Conservation (phyloP, 495 filamentous ascomycete genomes). For the Aspergillus nanangensis region DNA sequence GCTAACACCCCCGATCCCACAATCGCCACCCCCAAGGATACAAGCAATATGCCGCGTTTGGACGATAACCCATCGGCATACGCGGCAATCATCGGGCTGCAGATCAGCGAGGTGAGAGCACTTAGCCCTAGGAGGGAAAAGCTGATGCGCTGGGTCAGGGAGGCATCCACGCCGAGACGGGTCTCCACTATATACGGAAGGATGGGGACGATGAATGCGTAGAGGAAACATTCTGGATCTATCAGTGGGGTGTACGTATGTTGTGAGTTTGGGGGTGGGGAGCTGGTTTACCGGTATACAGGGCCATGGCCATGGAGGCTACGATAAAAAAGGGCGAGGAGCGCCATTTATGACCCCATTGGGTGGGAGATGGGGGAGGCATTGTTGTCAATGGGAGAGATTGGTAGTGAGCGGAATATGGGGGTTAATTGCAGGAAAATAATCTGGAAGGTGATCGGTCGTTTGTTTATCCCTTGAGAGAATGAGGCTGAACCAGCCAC, state of each 20-base stretch:
- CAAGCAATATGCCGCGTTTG: conserved; percentile 10
- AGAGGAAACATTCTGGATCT: conserved; percentile 26
- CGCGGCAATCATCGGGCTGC: conserved; percentile 18
- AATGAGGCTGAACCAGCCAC: too few species aligned
- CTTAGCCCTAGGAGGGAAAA: conserved; percentile 16
- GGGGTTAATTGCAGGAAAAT: too few species aligned
- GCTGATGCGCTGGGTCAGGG: conserved; percentile 20
- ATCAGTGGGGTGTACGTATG: not conserved
- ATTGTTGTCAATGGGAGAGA: too few species aligned
- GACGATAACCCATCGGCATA: conserved; percentile 14
- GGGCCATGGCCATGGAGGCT: conserved; percentile 17
- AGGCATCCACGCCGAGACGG: conserved; percentile 17
- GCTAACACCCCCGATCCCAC: conserved; percentile 11
- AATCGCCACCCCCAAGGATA: conserved; percentile 10
- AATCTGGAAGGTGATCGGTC: too few species aligned
- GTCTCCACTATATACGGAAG: conserved; percentile 22
- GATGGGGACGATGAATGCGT: conserved; percentile 25
- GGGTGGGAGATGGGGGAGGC: not conserved
- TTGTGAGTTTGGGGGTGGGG: not conserved
- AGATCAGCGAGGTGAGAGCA: conserved; percentile 17
- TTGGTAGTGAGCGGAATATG: too few species aligned
- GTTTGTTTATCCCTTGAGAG: too few species aligned
- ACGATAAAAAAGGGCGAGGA: conserved; percentile 21
- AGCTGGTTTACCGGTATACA: conserved; percentile 14
- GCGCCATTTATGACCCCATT: conserved; percentile 19